phyloP scores from a whole-genome alignment of 2,329 filamentous ascomycete species.

The Tolypocladium amazonense region DNA sequence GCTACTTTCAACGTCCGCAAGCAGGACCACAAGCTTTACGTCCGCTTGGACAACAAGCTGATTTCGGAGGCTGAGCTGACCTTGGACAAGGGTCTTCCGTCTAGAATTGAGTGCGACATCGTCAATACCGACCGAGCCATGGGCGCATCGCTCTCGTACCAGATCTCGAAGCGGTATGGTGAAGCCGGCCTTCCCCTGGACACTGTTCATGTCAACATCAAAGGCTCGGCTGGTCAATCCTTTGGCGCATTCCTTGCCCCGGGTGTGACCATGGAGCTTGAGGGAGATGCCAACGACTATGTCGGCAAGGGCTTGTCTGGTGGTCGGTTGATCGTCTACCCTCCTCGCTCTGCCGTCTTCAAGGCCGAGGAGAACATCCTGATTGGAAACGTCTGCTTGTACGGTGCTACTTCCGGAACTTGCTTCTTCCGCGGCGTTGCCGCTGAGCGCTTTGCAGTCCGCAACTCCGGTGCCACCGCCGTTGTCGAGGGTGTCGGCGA shows the following conservation, averaged over 20 bases:
- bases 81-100: constrained; percentile 86
- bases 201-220: constrained; percentile 92
- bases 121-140: constrained; percentile 94
- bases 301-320: constrained; percentile 93
- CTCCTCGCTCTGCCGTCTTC: constrained; percentile 80
- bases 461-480: constrained; percentile 92
- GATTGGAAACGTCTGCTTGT: constrained; percentile 88
- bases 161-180: constrained; percentile 86
- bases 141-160: constrained; percentile 89
- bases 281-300: constrained; percentile 94
- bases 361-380: constrained; percentile 95
- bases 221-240: constrained; percentile 91
- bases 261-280: constrained; percentile 87
- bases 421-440: constrained; percentile 97
- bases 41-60: constrained; percentile 91
- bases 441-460: constrained; percentile 90
- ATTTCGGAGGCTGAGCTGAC: constrained; percentile 93
- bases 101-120: constrained; percentile 88
- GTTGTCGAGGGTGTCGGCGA: constrained; percentile 95
- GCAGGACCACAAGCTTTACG: constrained; percentile 89
- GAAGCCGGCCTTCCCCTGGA: constrained; percentile 83
- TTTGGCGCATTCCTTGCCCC: constrained; percentile 92
- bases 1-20: constrained; percentile 97
- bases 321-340: constrained; percentile 87
- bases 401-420: constrained; percentile 81